These are phyloP conservation scores for Talaromyces sp. DNA, from an alignment of 2,329 filamentous ascomycete genomes.

Conservation along the genomic window DNA sequence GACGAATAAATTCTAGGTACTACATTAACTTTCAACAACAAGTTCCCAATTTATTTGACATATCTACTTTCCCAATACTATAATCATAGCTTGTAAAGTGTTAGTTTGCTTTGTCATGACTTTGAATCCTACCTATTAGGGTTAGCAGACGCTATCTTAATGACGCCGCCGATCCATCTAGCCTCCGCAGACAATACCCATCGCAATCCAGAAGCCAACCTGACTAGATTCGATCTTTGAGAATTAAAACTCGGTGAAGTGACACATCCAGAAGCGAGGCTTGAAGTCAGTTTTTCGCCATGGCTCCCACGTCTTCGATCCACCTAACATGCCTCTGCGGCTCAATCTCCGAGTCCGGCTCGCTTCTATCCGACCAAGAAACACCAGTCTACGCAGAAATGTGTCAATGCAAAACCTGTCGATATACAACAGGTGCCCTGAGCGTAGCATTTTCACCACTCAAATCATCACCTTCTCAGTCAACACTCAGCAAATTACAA, in stretches of 20 bases:
- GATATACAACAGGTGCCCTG: not conserved
- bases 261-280: no score
- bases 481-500: not conserved
- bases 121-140: not conserved
- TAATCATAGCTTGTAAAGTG: not conserved
- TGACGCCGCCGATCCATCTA: not conserved
- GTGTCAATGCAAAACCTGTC: not conserved
- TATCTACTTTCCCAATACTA: not conserved
- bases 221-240: not conserved
- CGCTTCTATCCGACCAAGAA: not conserved
- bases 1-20: no score
- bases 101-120: not conserved
- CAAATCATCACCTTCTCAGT: not conserved
- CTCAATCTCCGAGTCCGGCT: not conserved
- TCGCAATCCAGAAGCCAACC: not conserved
- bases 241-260: not conserved
- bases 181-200: not conserved
- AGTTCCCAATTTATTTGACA: not conserved
- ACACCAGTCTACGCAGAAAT: conserved; percentile 2
- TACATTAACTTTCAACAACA: not conserved
- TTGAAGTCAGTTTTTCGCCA: not conserved
- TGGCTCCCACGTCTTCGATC: not conserved
- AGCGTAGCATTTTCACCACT: not conserved
- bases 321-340: not conserved
- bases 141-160: not conserved